Evolutionary conservation across 371 early-diverging fungal species (phyloP), one percentile per base, ranked within the genome.

Genomic region (Encephalitozoon romaleae): DNA sequence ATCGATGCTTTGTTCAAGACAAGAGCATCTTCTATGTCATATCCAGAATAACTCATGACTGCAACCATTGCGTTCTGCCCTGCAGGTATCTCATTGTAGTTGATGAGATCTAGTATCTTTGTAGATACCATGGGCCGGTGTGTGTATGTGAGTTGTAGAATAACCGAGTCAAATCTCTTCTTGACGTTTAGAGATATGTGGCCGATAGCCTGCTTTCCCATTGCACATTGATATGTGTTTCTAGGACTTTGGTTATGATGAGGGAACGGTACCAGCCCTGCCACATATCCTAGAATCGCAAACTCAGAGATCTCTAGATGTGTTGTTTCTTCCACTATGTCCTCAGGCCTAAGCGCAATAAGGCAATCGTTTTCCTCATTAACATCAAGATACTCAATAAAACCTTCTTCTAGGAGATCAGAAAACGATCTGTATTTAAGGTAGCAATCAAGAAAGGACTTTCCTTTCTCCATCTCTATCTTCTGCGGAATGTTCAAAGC

Each of bases 131-230:
- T 91, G 15, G 99, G 99, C 81, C 93, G 91, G 82, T 96, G 95
- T 34, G 98, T 92, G 83, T 97, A 96, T 52, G 90, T 90, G 89
- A 98, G 90, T 51, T 95, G 85, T 84, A 97, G 92, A 45, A 94
- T 87, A 59, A 94, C 84, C 1, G 96, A 95, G 86, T 99, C 98
- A 77, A 94, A 93, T 78, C 98, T 90, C 72, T 90, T 89, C 74
- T 93, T 85, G 82, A 94, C 92, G 84, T 96, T 96, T 78, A 92
- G 93, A 9, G 91, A 92, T 76, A 95, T 94, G 21, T 92, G 90
- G 34, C 98, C 98, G 70, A 98, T 96, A 55, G 98, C 98, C 87
- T 99, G 98, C 87, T 99, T 99, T 83, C 97, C 98, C 99, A 99
- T 99, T 83, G 98, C 98, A 83, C 95, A 98, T 87, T 94, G 94